A percentile compares a stretch with the other conserved stretches of the same genome.
Evolutionary conservation across 139 green algal genomes (phyloP).

Genomic region (Tetraselmis chui): DNA sequence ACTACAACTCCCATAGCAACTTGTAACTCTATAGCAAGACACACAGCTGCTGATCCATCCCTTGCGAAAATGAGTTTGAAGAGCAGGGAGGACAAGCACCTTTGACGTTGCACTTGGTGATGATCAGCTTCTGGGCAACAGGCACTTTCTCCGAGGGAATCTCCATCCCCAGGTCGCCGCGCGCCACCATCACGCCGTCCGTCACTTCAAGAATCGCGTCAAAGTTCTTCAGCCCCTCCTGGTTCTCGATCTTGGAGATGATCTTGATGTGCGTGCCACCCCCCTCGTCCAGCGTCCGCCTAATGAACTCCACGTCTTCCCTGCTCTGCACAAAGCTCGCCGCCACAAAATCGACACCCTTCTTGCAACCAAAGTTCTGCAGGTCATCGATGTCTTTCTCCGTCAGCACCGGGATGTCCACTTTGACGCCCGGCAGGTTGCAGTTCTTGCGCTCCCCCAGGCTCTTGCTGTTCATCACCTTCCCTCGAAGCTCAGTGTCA

Average conservation of each 20-base stretch:
- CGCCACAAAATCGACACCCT: conserved; percentile 47
- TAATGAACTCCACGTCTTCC: conserved; percentile 43
- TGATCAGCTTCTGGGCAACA: conserved; percentile 62
- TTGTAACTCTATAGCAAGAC: too few species aligned
- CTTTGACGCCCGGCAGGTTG: conserved; percentile 63
- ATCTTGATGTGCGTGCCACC: conserved; percentile 40
- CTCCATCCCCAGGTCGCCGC: conserved; percentile 72
- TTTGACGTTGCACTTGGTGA: conserved; percentile 58
- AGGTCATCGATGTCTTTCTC: conserved; percentile 45
- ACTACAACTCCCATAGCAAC: too few species aligned
- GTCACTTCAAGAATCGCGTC: conserved; percentile 51
- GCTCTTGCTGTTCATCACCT: conserved; percentile 36
- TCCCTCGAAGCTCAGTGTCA: conserved; percentile 31
- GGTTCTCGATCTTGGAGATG: conserved; percentile 61
- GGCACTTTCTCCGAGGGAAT: conserved; percentile 51
- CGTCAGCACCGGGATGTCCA: conserved; percentile 34
- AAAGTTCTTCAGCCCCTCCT: conserved; percentile 50
- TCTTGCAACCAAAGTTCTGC: conserved; percentile 33
- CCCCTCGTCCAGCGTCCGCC: conserved; percentile 42
- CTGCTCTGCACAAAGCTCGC: conserved; percentile 53
- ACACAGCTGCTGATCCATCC: too few species aligned
- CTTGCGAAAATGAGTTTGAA: too few species aligned
- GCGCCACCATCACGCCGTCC: conserved; percentile 71
- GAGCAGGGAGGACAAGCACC: neutral
- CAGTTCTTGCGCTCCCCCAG: conserved; percentile 75